A percentile compares a stretch with the other conserved stretches of the same genome.
Conservation (phyloP, 176 grass and related monocot genomes). For the Oryza officinalis region DNA sequence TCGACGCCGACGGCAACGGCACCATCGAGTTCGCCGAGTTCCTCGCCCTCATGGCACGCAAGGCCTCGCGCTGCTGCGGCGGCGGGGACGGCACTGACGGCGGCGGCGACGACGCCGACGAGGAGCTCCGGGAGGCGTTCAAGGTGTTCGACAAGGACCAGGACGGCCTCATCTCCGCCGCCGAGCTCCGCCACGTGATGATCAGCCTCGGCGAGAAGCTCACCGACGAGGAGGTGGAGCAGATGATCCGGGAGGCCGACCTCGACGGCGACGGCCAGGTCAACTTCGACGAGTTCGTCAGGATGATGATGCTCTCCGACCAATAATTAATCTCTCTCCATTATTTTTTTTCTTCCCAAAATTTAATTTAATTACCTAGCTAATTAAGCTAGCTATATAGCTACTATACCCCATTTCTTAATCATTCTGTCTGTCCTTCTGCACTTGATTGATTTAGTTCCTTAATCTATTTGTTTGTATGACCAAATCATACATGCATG, state of each 20-base stretch:
- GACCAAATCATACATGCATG: not conserved
- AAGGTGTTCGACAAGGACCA: conserved; percentile 95
- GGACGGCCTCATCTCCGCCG: conserved; percentile 66
- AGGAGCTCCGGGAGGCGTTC: conserved; percentile 89
- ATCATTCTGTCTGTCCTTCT: no score
- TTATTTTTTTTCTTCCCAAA: not conserved
- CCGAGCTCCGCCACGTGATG: conserved; percentile 67
- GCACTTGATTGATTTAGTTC: not conserved
- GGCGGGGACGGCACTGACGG: not conserved
- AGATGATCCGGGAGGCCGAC: conserved; percentile 81
- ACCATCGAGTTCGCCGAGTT: conserved; percentile 86
- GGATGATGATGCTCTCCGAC: conserved; percentile 83
- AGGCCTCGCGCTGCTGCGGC: not conserved
- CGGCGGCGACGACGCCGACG: conserved; percentile 32
- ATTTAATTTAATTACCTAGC: not conserved
- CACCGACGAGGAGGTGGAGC: conserved; percentile 63
- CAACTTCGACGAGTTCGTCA: conserved; percentile 78
- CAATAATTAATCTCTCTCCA: not conserved
- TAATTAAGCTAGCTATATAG: not conserved
- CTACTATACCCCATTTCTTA: no score
- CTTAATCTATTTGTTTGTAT: not conserved
- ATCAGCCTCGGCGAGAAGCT: conserved; percentile 75
- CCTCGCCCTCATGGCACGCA: conserved; percentile 60
- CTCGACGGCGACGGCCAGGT: conserved; percentile 80
- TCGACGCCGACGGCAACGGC: conserved; percentile 81